phyloP scores from a whole-genome alignment of 2,329 filamentous ascomycete species.

The Cladobotryum mycophilum region DNA sequence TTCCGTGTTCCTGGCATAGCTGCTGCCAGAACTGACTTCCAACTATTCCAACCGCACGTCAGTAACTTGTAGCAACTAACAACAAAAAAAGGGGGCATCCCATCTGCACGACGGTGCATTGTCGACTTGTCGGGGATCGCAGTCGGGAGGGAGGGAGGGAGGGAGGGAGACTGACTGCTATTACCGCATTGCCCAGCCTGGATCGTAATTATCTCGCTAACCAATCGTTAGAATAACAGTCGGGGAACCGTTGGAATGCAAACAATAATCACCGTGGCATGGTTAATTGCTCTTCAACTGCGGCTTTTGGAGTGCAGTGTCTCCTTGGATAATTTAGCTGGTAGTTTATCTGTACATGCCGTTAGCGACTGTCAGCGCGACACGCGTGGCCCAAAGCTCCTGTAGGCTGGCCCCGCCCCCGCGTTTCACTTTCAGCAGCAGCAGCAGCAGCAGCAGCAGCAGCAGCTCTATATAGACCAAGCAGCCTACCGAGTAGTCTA shows the following conservation, averaged over 20 bases:
- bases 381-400: neutral
- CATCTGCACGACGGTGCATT: too few species aligned
- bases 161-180: constrained; percentile 66
- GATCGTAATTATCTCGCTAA: constrained; percentile 96
- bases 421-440: neutral
- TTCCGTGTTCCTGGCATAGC: constrained; percentile 94
- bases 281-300: constrained; percentile 9
- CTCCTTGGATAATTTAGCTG: neutral
- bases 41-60: constrained; percentile 55
- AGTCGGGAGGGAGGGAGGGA: constrained; percentile 3
- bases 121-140: too few species aligned
- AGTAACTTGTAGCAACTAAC: constrained; percentile 3
- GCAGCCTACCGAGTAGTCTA: too few species aligned
- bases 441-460: neutral
- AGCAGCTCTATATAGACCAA: too few species aligned
- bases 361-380: neutral
- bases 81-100: neutral
- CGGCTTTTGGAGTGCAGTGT: constrained; percentile 3
- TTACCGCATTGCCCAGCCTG: constrained; percentile 99
- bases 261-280: constrained; percentile 21
- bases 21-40: constrained; percentile 99
- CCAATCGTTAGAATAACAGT: constrained; percentile 16
- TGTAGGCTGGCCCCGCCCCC: neutral
- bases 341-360: neutral
- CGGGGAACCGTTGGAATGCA: neutral